phyloP scores from a whole-genome alignment of 306 rosid genomes.

The Alnus glutinosa region DNA sequence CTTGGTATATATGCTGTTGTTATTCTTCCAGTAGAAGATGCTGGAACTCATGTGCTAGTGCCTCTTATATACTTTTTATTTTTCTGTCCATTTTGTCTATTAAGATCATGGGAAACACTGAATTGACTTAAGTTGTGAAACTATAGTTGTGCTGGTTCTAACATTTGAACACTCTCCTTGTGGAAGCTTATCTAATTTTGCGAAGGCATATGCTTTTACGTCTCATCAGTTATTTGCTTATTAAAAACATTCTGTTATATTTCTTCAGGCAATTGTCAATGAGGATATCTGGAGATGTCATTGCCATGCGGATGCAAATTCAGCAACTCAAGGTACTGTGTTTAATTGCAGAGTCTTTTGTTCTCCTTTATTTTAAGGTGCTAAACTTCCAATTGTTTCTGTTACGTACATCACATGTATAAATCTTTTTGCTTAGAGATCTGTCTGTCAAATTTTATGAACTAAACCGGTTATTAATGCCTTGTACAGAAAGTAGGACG shows the following conservation, averaged over 20 bases:
- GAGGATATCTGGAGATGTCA: conserved; percentile 96
- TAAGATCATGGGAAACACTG: not conserved
- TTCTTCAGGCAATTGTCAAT: conserved; percentile 83
- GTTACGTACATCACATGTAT: conserved; percentile 3
- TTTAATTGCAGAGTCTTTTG: conserved; percentile 25
- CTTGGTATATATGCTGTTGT: not conserved
- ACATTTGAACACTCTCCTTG: not conserved
- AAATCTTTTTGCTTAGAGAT: not conserved
- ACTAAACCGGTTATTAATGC: not conserved
- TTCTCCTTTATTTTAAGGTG: not conserved
- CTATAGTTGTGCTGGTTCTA: not conserved
- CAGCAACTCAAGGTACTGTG: conserved; percentile 84
- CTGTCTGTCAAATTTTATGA: not conserved
- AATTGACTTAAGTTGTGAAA: not conserved
- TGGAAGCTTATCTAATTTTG: not conserved
- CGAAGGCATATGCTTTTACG: not conserved
- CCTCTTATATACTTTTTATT: too few species aligned
- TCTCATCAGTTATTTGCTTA: not conserved
- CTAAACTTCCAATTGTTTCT: not conserved
- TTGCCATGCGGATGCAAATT: conserved; percentile 93
- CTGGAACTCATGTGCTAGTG: not conserved
- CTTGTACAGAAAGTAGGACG: not conserved
- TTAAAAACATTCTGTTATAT: conserved; percentile 8
- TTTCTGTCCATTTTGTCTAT: not conserved
- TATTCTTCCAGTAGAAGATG: conserved; percentile 8